Conservation (phyloP, 371 early-diverging fungal species). For the Circinella minor region DNA sequence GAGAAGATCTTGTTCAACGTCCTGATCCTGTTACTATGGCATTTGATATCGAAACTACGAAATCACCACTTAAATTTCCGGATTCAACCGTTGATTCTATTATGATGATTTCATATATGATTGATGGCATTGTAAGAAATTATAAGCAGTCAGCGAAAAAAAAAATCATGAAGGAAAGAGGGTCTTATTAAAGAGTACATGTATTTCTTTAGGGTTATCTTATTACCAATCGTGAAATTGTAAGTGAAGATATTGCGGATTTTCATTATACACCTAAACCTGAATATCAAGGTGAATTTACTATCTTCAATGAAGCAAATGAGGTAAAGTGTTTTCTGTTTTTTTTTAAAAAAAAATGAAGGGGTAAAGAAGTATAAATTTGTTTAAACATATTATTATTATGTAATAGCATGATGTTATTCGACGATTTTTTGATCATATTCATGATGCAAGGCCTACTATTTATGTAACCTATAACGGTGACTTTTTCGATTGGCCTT, state of each 20-base stretch:
- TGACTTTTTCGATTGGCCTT: conserved; percentile 99
- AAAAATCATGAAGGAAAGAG: neutral
- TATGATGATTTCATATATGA: conserved; percentile 99
- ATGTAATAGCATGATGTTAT: conserved; percentile 65
- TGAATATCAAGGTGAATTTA: conserved; percentile 96
- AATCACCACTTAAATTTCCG: conserved; percentile 98
- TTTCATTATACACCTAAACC: conserved; percentile 99
- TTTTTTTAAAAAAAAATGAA: too few species aligned
- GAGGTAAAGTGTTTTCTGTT: conserved; percentile 60
- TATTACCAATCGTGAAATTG: conserved; percentile 98
- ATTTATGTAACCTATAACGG: conserved; percentile 99
- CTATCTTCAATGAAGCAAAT: conserved; percentile 93
- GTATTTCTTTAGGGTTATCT: conserved; percentile 80
- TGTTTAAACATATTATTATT: neutral
- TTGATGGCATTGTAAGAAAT: conserved; percentile 85
- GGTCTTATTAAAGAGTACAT: neutral
- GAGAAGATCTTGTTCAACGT: conserved; percentile 90
- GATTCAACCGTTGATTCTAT: conserved; percentile 92
- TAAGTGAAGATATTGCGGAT: conserved; percentile 95
- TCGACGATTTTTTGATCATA: conserved; percentile 92
- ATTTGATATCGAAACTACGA: conserved; percentile 99
- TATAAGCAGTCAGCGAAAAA: neutral
- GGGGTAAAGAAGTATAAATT: neutral
- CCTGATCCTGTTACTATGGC: conserved; percentile 97
- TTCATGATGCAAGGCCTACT: conserved; percentile 88